Evolutionary conservation across 805 yeast genomes (phyloP), one percentile per base, ranked within the genome.

Genomic region (Priceomyces medius): DNA sequence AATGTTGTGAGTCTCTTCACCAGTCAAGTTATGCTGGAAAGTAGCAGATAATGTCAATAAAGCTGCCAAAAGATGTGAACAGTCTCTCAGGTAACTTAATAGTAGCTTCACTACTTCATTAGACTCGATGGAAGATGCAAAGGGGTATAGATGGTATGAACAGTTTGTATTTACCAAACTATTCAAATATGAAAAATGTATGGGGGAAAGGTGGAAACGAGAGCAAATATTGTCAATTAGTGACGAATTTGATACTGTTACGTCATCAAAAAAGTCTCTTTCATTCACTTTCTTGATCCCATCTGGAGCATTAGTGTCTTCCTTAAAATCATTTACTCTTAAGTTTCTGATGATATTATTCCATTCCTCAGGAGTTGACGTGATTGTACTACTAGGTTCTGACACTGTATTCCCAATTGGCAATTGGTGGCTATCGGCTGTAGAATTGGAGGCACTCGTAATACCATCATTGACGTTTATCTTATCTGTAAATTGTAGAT

Each of bases 21-120:
- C 48, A 1, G 74, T 63, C 26, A 66, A 63, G 45, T 77, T 66
- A 43, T 68, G 74, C 4, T 75, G 63, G 6, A 78, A 68, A 17
- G 80, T 66, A 0, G 89, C 88, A 8, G 88, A 86, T 42, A 81
- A 79, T 0, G 89, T 85, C 37, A 84, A 60, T 4, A 83, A 71
- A 1, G 88, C 82, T 19, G 82, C 80, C 37, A 84, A 61, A 9
- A 84, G 56, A 53, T 80, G 83, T 0, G 82, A 68, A 49, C 81
- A 83, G 13, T 72, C 68, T 37, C 68, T 66, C 1, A 86, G 83
- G 55, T 80, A 80, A 21, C 73, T 71, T 18, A 84, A 56, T 6
- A 84, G 54, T 1, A 83, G 24, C 35, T 55, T 55, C 16, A 64
- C 56, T 18, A 61, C 71, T 40, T 59, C 66, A 47, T 68, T 68